phyloP scores from a whole-genome alignment of 176 grass and related monocot species.

The Carex scoparia region DNA sequence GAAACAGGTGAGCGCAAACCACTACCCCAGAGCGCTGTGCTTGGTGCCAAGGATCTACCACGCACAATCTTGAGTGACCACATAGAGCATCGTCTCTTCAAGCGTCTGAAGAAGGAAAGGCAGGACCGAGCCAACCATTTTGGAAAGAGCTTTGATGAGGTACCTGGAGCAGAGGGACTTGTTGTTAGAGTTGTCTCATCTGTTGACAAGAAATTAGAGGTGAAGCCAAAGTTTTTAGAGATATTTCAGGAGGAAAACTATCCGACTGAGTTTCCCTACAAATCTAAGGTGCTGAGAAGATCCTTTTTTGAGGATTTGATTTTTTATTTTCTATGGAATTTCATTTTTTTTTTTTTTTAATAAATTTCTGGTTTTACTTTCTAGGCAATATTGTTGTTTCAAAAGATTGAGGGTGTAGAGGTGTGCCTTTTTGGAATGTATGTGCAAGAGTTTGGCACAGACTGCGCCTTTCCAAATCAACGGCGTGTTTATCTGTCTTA shows the following conservation, averaged over 20 bases:
- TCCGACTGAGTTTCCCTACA: slow-evolving; percentile 90
- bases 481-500: slow-evolving; percentile 98
- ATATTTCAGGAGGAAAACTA: slow-evolving; percentile 99
- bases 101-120: slow-evolving; percentile 69
- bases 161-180: slow-evolving; percentile 90
- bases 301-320: slow-evolving; percentile 21
- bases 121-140: slow-evolving; percentile 60
- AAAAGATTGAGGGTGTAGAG: slow-evolving; percentile 99
- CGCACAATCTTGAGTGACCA: slow-evolving; percentile 93
- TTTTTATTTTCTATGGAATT: slow-evolving; percentile 18
- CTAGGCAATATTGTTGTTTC: slow-evolving; percentile 96
- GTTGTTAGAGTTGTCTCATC: slow-evolving; percentile 99
- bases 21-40: slow-evolving; percentile 93
- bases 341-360: neutral
- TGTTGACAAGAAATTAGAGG: slow-evolving; percentile 99
- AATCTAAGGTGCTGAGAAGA: slow-evolving; percentile 76
- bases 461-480: slow-evolving; percentile 77
- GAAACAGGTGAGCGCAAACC: slow-evolving; percentile 74
- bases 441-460: slow-evolving; percentile 99
- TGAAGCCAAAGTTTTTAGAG: slow-evolving; percentile 96
- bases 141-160: slow-evolving; percentile 73
- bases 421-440: slow-evolving; percentile 99
- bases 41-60: slow-evolving; percentile 96
- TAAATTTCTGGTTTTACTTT: slow-evolving; percentile 27
- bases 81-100: slow-evolving; percentile 86